Percentiles rank a stretch among this genome's conserved stretches.
Conservation (phyloP, 345 rosid species). For the Alliaria petiolata region DNA sequence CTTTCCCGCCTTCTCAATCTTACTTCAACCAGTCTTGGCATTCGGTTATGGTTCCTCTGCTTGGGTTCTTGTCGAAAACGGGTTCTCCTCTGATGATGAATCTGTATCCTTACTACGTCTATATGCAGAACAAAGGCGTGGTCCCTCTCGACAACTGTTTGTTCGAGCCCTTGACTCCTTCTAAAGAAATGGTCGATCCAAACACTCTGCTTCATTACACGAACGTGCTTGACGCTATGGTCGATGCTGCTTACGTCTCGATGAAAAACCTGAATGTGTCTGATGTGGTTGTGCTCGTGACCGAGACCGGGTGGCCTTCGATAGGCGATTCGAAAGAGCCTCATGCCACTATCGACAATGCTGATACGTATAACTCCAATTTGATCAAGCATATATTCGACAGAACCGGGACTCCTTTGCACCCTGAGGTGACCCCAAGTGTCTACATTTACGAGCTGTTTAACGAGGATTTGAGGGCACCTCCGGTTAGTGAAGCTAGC, state of each 20-base stretch:
- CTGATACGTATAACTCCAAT: slow-evolving; percentile 85
- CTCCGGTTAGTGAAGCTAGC: slow-evolving; percentile 77
- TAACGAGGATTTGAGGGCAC: slow-evolving; percentile 77
- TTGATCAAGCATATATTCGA: slow-evolving; percentile 87
- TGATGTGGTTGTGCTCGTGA: slow-evolving; percentile 74
- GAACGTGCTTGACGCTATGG: slow-evolving; percentile 91
- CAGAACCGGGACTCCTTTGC: slow-evolving; percentile 75
- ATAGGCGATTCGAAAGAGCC: slow-evolving; percentile 84
- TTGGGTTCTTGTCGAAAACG: slow-evolving; percentile 75
- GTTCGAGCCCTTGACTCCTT: slow-evolving; percentile 85
- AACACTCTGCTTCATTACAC: slow-evolving; percentile 94
- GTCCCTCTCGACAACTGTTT: slow-evolving; percentile 86
- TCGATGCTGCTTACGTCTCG: slow-evolving; percentile 86
- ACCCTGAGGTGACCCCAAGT: slow-evolving; percentile 75
- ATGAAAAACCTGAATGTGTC: slow-evolving; percentile 87
- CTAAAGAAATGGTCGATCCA: slow-evolving; percentile 96
- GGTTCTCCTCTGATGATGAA: slow-evolving; percentile 95
- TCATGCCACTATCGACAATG: slow-evolving; percentile 76
- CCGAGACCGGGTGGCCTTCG: slow-evolving; percentile 92
- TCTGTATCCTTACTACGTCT: slow-evolving; percentile 93
- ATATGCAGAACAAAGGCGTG: slow-evolving; percentile 93
- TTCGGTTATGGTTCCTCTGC: slow-evolving; percentile 64
- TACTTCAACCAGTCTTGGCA: slow-evolving; percentile 85
- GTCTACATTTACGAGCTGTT: slow-evolving; percentile 83
- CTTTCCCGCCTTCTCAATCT: slow-evolving; percentile 95